A percentile compares a stretch with the other conserved stretches of the same genome.
phyloP scores from a whole-genome alignment of 805 yeast species.

The Ogataea ganodermae region DNA sequence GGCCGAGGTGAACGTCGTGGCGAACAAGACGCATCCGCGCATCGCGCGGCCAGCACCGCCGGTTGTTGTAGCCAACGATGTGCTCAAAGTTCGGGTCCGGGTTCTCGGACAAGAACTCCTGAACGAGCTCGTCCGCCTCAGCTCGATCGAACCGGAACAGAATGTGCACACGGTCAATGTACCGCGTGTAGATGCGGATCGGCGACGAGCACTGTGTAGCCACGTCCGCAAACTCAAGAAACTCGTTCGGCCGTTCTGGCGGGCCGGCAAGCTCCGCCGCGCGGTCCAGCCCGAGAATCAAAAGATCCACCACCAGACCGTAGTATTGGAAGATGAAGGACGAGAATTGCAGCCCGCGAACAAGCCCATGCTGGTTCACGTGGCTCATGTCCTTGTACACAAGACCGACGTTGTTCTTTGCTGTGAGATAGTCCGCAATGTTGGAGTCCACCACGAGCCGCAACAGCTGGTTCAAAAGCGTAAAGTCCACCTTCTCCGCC shows the following conservation, averaged over 20 bases:
- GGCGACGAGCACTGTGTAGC: conserved; percentile 71
- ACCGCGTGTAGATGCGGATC: conserved; percentile 76
- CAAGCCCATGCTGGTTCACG: conserved; percentile 81
- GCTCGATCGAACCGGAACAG: conserved; percentile 72
- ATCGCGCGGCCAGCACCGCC: conserved; percentile 94
- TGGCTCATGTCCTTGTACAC: conserved; percentile 95
- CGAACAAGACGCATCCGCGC: conserved; percentile 87
- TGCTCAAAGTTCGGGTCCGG: conserved; percentile 93
- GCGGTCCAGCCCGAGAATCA: conserved; percentile 81
- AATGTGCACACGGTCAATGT: conserved; percentile 78
- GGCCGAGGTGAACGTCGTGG: conserved; percentile 87
- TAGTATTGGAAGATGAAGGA: conserved; percentile 89
- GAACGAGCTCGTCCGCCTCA: conserved; percentile 74
- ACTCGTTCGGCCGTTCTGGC: conserved; percentile 68
- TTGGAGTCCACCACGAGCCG: conserved; percentile 83
- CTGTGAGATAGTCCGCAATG: conserved; percentile 91
- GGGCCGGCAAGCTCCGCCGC: conserved; percentile 88
- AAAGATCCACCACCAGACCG: conserved; percentile 79
- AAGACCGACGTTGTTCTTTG: conserved; percentile 81
- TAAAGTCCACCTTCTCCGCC: conserved; percentile 85
- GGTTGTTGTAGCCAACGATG: conserved; percentile 81
- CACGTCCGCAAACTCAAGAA: conserved; percentile 64
- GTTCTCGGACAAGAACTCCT: conserved; percentile 75
- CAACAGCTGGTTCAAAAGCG: conserved; percentile 77
- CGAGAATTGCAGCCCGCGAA: conserved; percentile 88